Percentiles rank a stretch among this genome's conserved stretches.
phyloP scores from a whole-genome alignment of 345 rosid species.

The Angophora floribunda region DNA sequence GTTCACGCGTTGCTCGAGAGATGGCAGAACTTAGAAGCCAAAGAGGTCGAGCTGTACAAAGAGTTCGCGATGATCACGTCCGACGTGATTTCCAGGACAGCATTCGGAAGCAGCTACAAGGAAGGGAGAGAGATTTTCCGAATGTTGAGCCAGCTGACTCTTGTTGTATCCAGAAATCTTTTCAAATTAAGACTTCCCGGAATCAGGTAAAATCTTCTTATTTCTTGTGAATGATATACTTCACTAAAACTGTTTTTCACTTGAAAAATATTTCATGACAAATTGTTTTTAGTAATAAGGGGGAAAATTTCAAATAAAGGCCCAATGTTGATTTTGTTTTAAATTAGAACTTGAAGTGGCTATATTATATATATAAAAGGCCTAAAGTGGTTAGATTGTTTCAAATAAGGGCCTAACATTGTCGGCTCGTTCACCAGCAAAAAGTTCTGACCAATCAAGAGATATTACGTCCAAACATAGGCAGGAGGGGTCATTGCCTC shows the following conservation, averaged over 20 bases:
- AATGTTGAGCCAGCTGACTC: conserved; percentile 5
- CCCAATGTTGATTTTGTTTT: no score
- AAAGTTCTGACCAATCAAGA: no score
- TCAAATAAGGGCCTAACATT: no score
- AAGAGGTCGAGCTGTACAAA: conserved; percentile 21
- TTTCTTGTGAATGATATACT: background rate
- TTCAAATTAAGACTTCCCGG: conserved; percentile 9
- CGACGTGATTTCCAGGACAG: conserved; percentile 35
- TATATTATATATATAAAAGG: no score
- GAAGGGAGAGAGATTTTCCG: conserved; percentile 30
- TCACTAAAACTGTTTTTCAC: background rate
- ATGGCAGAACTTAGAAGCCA: conserved; percentile 19
- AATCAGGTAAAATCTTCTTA: background rate
- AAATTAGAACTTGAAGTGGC: no score
- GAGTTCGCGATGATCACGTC: conserved; percentile 28
- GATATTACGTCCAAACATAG: no score
- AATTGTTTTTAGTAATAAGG: background rate
- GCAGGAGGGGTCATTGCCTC: no score
- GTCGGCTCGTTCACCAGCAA: no score
- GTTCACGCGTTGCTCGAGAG: conserved; percentile 29
- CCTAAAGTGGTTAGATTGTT: no score
- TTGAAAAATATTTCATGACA: background rate
- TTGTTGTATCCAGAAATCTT: background rate
- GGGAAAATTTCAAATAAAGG: no score
- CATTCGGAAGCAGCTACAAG: conserved; percentile 35